These are phyloP conservation scores for Collybia mongolica DNA, from an alignment of 768 basidiomycete species.

Conservation along the genomic window DNA sequence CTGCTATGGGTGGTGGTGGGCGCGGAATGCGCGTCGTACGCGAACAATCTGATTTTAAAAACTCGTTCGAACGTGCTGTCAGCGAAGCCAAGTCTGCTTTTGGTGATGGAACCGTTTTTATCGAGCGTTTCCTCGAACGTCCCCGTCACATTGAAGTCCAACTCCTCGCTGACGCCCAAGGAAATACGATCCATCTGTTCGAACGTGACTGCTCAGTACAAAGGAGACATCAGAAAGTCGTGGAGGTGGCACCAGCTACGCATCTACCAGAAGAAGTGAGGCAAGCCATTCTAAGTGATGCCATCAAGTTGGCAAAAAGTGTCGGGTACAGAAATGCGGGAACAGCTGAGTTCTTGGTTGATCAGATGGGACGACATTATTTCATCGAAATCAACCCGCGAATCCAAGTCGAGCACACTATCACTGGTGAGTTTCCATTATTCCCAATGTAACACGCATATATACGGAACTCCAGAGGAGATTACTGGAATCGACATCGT, in stretches of 20 bases:
- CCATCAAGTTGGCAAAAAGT: conserved; percentile 91
- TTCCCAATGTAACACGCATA: too few species aligned
- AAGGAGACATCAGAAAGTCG: conserved; percentile 97
- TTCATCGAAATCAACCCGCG: conserved; percentile 99
- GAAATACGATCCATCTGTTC: conserved; percentile 97
- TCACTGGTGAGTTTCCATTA: conserved; percentile 66
- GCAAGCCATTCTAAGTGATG: conserved; percentile 84
- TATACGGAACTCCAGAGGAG: conserved; percentile 64
- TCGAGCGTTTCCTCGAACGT: conserved; percentile 95
- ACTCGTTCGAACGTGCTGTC: conserved; percentile 87
- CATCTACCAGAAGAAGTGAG: conserved; percentile 91
- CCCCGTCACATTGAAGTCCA: conserved; percentile 99
- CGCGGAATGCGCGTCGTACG: conserved; percentile 99
- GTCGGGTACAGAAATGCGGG: conserved; percentile 97
- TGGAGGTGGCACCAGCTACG: conserved; percentile 96
- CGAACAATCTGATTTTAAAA: conserved; percentile 88
- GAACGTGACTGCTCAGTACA: conserved; percentile 99
- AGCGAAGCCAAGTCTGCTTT: conserved; percentile 96
- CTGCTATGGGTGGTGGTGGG: conserved; percentile 98
- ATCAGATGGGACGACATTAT: conserved; percentile 94
- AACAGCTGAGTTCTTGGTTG: conserved; percentile 97
- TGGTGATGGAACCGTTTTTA: conserved; percentile 98
- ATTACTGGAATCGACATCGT: conserved; percentile 99
- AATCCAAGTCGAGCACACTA: conserved; percentile 99
- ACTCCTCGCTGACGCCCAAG: conserved; percentile 84